A percentile compares a stretch with the other conserved stretches of the same genome.
These are phyloP conservation scores for Orbilia oligospora DNA, from an alignment of 2,329 filamentous ascomycete species.

Conservation along the genomic window DNA sequence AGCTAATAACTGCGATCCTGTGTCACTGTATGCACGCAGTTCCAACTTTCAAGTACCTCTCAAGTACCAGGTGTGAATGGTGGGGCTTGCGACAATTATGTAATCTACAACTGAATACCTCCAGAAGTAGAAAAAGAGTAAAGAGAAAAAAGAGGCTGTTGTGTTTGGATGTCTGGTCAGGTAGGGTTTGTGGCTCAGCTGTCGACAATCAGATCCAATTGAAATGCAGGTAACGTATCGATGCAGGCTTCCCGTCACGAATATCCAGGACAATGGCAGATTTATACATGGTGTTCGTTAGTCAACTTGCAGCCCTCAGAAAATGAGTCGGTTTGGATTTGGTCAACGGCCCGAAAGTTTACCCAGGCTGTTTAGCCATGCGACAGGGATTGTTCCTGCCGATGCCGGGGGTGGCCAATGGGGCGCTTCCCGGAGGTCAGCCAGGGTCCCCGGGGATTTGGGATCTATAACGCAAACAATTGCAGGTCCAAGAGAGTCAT, in stretches of 20 bases:
- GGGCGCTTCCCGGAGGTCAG: conserved; percentile 5
- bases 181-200: not conserved
- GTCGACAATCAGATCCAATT: not conserved
- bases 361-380: conserved; percentile 42
- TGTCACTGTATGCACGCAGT: not conserved
- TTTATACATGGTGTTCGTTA: conserved; percentile 23
- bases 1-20: not conserved
- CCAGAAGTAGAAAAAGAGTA: not conserved
- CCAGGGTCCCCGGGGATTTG: conserved; percentile 12
- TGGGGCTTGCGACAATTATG: not conserved
- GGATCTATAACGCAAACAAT: not conserved
- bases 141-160: not conserved
- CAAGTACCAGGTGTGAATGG: not conserved
- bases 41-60: not conserved
- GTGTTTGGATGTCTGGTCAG: not conserved
- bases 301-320: not conserved
- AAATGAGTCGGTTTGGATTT: conserved; percentile 22
- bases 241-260: conserved; percentile 6
- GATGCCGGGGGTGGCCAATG: conserved; percentile 18
- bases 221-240: not conserved
- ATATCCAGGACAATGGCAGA: conserved; percentile 2
- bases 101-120: not conserved
- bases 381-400: conserved; percentile 29
- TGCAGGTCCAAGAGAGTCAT: no score
- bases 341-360: conserved; percentile 49